Base-by-base conservation (phyloP, 2,329 filamentous ascomycete species). In the Phoma sp. region DNA sequence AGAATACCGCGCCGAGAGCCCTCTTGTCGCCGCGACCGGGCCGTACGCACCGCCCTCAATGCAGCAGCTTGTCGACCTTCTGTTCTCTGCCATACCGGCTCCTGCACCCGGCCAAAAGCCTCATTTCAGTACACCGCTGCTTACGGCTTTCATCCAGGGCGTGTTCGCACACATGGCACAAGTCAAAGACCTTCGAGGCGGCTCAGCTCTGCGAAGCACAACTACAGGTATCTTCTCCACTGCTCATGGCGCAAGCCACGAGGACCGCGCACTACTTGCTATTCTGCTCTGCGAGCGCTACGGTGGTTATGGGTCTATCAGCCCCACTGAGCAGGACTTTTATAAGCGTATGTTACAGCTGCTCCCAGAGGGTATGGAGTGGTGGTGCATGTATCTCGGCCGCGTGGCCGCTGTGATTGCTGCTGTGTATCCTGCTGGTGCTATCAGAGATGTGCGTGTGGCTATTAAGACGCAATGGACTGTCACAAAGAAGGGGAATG, bases 281-380 rank as follows among this genome's bases (percentile, higher is more conserved):
- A 77, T 96, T 4, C 82, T 88, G 1, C 79, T 91, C 1, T 92
- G 87, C 62, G 86, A 89, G 38, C 82, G 92, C 61, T 96, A 91
- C 86, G 89, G 87, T 15, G 86, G 85, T 2, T 62, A 62, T 15
- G 49, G 53, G 7, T 82, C 84, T 34, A 78, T 90, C 2, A 81
- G 83, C 2, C 83, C 84, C 0, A 78, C 79, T 0, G 87, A 89
- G 61, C 67, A 80, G 7, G 69, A 77, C 4, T 86, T 87, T 62
- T 83, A 84, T 26, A 67, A 74, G 1, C 78, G 80, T 4, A 76
- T 90, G 26, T 74, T 81, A 32, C 73, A 76, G 29, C 76, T 89
- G 3, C 71, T 87, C 2, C 83, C 82, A 0, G 70, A 77, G 0
- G 80, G 82, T 59, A 78, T 83, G 52, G 77, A 81, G 10, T 90